phyloP scores from a whole-genome alignment of 2,329 filamentous ascomycete genomes.

The Elsinoe ampelina region DNA sequence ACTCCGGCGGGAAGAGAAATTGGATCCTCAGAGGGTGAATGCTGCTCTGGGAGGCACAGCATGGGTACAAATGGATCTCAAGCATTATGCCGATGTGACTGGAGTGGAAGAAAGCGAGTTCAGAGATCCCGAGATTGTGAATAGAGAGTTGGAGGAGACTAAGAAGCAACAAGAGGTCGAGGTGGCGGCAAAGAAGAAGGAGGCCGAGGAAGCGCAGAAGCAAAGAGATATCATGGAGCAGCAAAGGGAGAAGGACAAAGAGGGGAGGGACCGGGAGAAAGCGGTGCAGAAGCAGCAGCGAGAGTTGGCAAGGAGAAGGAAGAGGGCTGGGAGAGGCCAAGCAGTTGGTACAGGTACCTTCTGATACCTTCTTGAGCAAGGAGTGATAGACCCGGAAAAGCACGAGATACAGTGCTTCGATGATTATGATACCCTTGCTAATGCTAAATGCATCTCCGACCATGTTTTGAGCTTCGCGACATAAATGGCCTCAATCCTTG shows the following conservation, averaged over 20 bases:
- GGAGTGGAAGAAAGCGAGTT: conserved; percentile 31
- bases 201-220: conserved; percentile 28
- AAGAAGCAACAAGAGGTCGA: conserved; percentile 26
- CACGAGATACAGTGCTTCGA: background rate
- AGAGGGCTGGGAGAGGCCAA: conserved; percentile 17
- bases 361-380: background rate
- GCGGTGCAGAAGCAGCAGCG: conserved; percentile 25
- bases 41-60: conserved; percentile 45
- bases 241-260: conserved; percentile 24
- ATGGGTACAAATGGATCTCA: conserved; percentile 32
- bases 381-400: background rate
- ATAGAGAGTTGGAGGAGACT: conserved; percentile 25
- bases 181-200: conserved; percentile 27
- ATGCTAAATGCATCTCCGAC: background rate
- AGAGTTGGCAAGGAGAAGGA: conserved; percentile 17
- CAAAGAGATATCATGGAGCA: conserved; percentile 26
- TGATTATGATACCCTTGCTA: background rate
- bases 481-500: too few species aligned
- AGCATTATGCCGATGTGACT: conserved; percentile 31
- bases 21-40: conserved; percentile 54
- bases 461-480: too few species aligned
- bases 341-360: conserved; percentile 20
- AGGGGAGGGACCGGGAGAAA: conserved; percentile 22
- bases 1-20: conserved; percentile 68
- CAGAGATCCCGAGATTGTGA: conserved; percentile 28